Evolutionary conservation across 208 protist species (phyloP), one percentile per base, ranked within the genome.

Genomic region (Acanthamoeba lenticulata): DNA sequence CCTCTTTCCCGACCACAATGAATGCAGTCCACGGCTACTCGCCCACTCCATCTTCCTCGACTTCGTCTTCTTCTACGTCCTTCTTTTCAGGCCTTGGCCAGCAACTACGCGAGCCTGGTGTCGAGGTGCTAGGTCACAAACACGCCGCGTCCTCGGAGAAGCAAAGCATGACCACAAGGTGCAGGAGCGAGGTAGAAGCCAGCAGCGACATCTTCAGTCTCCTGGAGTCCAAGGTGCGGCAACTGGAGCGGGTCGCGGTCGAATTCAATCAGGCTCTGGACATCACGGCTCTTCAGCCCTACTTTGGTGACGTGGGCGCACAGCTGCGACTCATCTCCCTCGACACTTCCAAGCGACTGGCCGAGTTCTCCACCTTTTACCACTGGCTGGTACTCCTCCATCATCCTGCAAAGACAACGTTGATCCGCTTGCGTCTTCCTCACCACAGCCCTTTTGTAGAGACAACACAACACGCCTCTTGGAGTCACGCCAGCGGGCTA

Each of bases 281-380:
- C 74, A 27, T 36, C 24, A 86, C 74, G 9, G 38, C 74, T 19
- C 74, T 86, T 9, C 24, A 7, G 38, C 38, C 42, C 74, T 86
- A 86, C 38, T 86, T 86, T 52, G 44, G 44, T 9, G 42, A 55
- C 1, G 74, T 86, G 74, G 42, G 38, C 74, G 2, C 2, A 1
- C 74, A 86, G 38, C 74, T 86, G 74, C 74, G 49, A 17, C 40
- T 40, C 21, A 44, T 86, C 38, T 45, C 74, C 1, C 74, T 52
- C 2, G 74, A 86, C 21, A 52, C 74, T 38, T 52, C 13, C 74
- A 52, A 86, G 74, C 74, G 74, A 6, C 74, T 86, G 24, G 13
- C 24, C 21, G 74, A 86, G 74, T 29, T 86, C 7, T 45, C 74
- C 74, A 86, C 74, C n/a, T 86, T 42, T 36, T 86, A 86, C 74